Base-by-base conservation (phyloP, 2,329 filamentous ascomycete species). In the Calonectria hawksworthii region DNA sequence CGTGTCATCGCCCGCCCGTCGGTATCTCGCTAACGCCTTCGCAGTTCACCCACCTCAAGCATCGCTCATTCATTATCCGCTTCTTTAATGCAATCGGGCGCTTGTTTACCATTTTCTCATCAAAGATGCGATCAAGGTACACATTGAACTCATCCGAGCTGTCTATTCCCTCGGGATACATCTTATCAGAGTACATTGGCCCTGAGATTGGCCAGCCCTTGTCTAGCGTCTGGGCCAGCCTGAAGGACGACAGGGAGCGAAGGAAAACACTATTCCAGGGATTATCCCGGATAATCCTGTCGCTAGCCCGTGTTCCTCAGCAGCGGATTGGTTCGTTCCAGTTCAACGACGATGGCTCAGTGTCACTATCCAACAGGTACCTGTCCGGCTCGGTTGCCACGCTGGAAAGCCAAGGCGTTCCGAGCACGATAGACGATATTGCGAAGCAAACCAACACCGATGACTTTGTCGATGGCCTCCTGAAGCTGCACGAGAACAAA, bases 261-360 rank as follows among this genome's bases (percentile, higher is more conserved):
- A 38, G 44, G 14, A 51, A 32, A 13, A 63, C 56, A 10, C 54
- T 70, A 26, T 70, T 63, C 67, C 28, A 26, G 41, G 52, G 67
- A 30, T 34, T 70, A 47, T 44, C 67, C 52, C 18, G 28, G 28
- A 44, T 70, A 2, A 61, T 70, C 30, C 5, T 70, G 7, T 36
- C 67, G 13, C 52, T 70, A 18, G 67, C 54, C 38, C 41, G 67
- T 14, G 8, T 70, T 5, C 67, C 67, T n/a, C 67, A 70, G 38
- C 38, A 44, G 14, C 44, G 44, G 2, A 70, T 70, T 50, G 67
- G 67, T 21, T 70, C 67, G 28, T 70, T 28, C 13, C 28, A 36
- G 18, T 70, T 70, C 54, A 56, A 70, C 51, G 67, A 70, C 30
- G 28, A 70, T 44, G 67, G 67, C 54, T 38, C 67, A 26, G 44